Percentiles rank a stretch among this genome's conserved stretches.
phyloP scores from a whole-genome alignment of 2,329 filamentous ascomycete species.

The Penicillium sp. region DNA sequence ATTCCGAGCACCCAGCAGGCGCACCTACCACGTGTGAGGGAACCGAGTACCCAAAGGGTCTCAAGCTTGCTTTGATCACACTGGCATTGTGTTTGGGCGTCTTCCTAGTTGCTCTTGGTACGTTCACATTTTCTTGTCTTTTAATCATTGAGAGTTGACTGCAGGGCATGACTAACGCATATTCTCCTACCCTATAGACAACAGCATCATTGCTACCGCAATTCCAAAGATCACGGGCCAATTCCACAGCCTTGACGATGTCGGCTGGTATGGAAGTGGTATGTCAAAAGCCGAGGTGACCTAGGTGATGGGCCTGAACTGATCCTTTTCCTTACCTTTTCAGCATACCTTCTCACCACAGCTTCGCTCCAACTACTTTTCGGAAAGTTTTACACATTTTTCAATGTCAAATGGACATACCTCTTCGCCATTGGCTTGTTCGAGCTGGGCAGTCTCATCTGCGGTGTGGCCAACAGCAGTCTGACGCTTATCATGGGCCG shows the following conservation, averaged over 20 bases:
- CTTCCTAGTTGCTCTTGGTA: background rate
- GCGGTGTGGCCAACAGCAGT: slow-evolving; percentile 32
- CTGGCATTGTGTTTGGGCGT: background rate
- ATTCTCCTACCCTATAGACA: background rate
- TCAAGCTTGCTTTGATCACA: background rate
- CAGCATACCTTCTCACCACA: slow-evolving; percentile 32
- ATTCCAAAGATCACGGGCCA: slow-evolving; percentile 18
- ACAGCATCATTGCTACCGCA: slow-evolving; percentile 3
- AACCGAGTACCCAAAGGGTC: background rate
- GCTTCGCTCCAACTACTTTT: slow-evolving; percentile 35
- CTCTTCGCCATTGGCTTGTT: slow-evolving; percentile 35
- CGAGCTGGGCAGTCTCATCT: slow-evolving; percentile 38
- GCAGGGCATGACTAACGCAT: background rate
- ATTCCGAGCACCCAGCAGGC: background rate
- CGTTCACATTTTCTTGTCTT: background rate
- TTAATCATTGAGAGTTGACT: background rate
- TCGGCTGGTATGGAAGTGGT: slow-evolving; percentile 60
- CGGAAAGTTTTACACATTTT: slow-evolving; percentile 35
- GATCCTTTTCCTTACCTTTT: background rate
- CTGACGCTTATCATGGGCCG: slow-evolving; percentile 34
- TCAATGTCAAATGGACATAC: slow-evolving; percentile 35
- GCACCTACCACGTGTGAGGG: background rate
- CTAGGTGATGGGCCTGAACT: background rate
- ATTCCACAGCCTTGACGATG: slow-evolving; percentile 45
- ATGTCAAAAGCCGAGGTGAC: background rate